phyloP scores from a whole-genome alignment of 176 grass and related monocot species.

The sorghum (Sorghum bicolor) region Sorghum_bicolor_NCBIv3 NC_012871.2:67355501-67356000 shows the following conservation, averaged over 20 bases:
- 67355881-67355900: constrained; percentile 98
- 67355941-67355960: constrained; percentile 99
- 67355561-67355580: neutral
- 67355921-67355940: constrained; percentile 99
- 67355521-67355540: neutral
- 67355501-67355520: neutral
- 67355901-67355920: constrained; percentile 96
- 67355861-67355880: constrained; percentile 97
- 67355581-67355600: neutral
- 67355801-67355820: neutral
- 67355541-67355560: neutral
- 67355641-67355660: neutral
- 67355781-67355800: neutral
- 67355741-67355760: neutral
- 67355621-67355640: neutral
- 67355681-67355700: neutral
- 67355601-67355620: no score
- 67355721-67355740: neutral
- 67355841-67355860: constrained; percentile 47
- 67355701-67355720: neutral
- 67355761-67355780: constrained; percentile 1
- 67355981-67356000: constrained; percentile 99
- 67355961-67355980: constrained; percentile 99
- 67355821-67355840: neutral
- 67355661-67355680: neutral